These are phyloP conservation scores for Berberis thunbergii DNA, from an alignment of 164 flowering plant species.

Conservation along the genomic window DNA sequence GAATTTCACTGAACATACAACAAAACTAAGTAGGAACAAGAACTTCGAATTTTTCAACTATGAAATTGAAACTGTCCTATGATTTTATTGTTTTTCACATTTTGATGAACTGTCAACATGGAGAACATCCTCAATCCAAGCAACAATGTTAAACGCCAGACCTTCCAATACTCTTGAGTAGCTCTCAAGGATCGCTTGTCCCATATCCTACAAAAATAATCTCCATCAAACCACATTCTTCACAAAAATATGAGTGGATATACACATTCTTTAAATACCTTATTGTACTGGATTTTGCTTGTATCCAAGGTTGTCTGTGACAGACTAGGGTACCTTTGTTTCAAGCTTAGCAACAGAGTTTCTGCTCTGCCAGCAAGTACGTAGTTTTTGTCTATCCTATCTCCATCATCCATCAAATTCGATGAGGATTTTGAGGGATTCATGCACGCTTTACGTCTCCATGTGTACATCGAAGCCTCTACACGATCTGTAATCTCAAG, in stretches of 20 bases:
- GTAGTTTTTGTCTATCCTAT: constrained; percentile 70
- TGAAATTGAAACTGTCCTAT: constrained; percentile 2
- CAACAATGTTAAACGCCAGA: constrained; percentile 81
- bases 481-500: constrained; percentile 80
- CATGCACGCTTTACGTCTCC: constrained; percentile 78
- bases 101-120: constrained; percentile 43
- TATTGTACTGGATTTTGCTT: constrained; percentile 80
- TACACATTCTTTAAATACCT: constrained; percentile 22
- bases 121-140: constrained; percentile 88
- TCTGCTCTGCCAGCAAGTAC: constrained; percentile 75
- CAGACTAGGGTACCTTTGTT: constrained; percentile 78
- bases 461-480: constrained; percentile 87
- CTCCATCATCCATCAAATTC: constrained; percentile 70
- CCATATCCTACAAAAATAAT: constrained; percentile 76
- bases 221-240: background rate
- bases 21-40: background rate
- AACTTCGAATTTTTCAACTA: background rate
- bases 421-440: constrained; percentile 67
- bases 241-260: background rate
- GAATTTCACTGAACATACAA: background rate
- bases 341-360: constrained; percentile 57
- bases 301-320: constrained; percentile 88
- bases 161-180: constrained; percentile 96
- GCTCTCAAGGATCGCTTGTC: constrained; percentile 86
- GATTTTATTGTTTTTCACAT: constrained; percentile 19